These are phyloP conservation scores for Fraxinus quadrangulata DNA, from an alignment of 257 asterid species.

Conservation along the genomic window DNA sequence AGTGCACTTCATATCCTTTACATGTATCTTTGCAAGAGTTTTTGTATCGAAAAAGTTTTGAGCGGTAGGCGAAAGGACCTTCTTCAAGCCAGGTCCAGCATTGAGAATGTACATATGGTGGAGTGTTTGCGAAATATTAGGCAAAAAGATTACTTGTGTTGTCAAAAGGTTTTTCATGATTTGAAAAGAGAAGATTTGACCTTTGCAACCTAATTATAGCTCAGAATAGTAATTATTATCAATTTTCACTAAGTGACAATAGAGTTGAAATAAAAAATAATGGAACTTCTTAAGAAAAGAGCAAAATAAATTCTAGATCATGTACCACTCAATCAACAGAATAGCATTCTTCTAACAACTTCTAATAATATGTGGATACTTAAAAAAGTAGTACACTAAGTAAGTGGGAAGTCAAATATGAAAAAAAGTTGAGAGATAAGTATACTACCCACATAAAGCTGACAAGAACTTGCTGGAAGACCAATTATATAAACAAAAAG, in stretches of 20 bases:
- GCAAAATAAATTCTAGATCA: slow-evolving; percentile 3
- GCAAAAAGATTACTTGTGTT: slow-evolving; percentile 16
- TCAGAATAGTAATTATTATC: slow-evolving; percentile 83
- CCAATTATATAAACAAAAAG: no score
- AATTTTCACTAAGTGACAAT: slow-evolving; percentile 76
- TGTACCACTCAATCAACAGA: slow-evolving; percentile 10
- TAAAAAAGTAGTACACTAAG: not conserved
- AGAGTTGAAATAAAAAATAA: slow-evolving; percentile 44
- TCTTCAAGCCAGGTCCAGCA: slow-evolving; percentile 85
- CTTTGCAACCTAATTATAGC: slow-evolving; percentile 47
- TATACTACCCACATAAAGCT: no score
- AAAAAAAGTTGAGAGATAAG: no score
- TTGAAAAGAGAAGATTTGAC: slow-evolving; percentile 7
- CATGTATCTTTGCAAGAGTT: slow-evolving; percentile 80
- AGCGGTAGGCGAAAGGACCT: slow-evolving; percentile 94
- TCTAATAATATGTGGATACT: not conserved
- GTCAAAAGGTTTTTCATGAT: slow-evolving; percentile 6
- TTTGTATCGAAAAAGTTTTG: slow-evolving; percentile 79
- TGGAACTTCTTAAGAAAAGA: slow-evolving; percentile 12
- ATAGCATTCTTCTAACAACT: not conserved
- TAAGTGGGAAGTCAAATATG: no score
- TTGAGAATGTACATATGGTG: slow-evolving; percentile 82
- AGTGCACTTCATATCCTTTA: no score
- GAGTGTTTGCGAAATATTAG: slow-evolving; percentile 61
- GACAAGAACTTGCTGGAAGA: no score